Conservation (phyloP, 1,284 basidiomycete genomes). For the Apiotrichum mycotoxinovorans region DNA sequence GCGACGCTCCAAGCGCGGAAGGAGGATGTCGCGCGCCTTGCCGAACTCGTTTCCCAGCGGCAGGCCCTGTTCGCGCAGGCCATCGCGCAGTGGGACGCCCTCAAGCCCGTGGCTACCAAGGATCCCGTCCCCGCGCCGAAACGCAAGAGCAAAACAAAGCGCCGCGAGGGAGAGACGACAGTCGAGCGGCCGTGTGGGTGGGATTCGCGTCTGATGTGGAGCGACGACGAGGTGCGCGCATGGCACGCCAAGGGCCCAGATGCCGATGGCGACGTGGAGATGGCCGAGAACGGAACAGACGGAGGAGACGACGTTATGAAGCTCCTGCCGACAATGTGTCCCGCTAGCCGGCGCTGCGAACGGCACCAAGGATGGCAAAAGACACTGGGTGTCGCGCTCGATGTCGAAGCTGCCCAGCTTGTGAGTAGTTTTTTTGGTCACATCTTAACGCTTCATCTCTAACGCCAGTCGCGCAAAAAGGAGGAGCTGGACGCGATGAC, state of each 20-base stretch:
- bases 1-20: slow-evolving; percentile 18
- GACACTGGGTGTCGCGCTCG: slow-evolving; percentile 29
- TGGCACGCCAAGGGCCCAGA: slow-evolving; percentile 12
- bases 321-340: slow-evolving; percentile 17
- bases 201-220: slow-evolving; percentile 31
- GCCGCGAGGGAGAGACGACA: slow-evolving; percentile 12
- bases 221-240: slow-evolving; percentile 26
- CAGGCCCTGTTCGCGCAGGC: slow-evolving; percentile 26
- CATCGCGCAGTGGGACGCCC: slow-evolving; percentile 25
- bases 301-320: neutral
- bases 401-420: slow-evolving; percentile 30
- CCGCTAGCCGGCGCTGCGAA: slow-evolving; percentile 33
- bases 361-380: slow-evolving; percentile 46
- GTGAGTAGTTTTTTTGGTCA: slow-evolving; percentile 16
- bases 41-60: slow-evolving; percentile 28
- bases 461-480: slow-evolving; percentile 13
- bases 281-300: slow-evolving; percentile 6
- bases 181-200: slow-evolving; percentile 42
- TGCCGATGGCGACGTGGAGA: slow-evolving; percentile 1
- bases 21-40: slow-evolving; percentile 10
- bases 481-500: slow-evolving; percentile 5
- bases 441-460: neutral
- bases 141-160: slow-evolving; percentile 27
- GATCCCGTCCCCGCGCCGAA: slow-evolving; percentile 16
- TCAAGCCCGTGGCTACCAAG: slow-evolving; percentile 1